Evolutionary conservation across 495 filamentous ascomycete species (phyloP), one percentile per base, ranked within the genome.

Genomic region (Hypoxylon cercidicola): DNA sequence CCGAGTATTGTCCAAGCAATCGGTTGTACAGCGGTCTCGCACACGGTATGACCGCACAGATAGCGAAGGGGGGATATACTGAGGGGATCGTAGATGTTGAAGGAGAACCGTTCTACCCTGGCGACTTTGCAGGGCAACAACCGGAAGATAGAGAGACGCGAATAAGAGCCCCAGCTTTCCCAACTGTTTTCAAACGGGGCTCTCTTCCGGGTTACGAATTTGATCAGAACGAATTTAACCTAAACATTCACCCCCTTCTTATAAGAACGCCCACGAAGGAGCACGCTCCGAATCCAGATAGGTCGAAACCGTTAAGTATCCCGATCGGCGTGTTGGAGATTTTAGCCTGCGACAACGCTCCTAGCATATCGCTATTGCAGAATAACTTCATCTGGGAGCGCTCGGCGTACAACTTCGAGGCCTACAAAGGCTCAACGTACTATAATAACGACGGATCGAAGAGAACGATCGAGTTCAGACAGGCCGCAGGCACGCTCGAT

Each of bases 391-490:
- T 0, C 4, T 3, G 5, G 11, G 2, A 13, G n/a, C 50, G 56
- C 1, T 11, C 44, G 20, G 61, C 46, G 3, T 65, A 65, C 23
- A 12, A n/a, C 30, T 4, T 40, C n/a, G 1, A 2, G 0, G 4
- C 18, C n/a, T 55, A 62, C 23, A 2, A n/a, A 7, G 25, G 25
- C 7, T 8, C 39, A n/a, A 37, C 3, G 3, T 12, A 37, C 34
- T 5, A 12, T n/a, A n/a, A n/a, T n/a, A n/a, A n/a, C n/a, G n/a
- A 11, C 25, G 25, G 10, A 37, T 3, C 2, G 13, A 59, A 63
- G 12, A 55, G 66, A 3, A 69, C 66, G 0, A 40, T 69, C 18
- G 66, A 69, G 34, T 69, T 64, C 18, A 55, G 66, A 2, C 66
- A 69, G 30, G 7, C 66, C 3, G 30, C 60, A 1, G 59, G 66